These are phyloP conservation scores for Lentinula sp. DNA, from an alignment of 768 basidiomycete species.

Conservation along the genomic window DNA sequence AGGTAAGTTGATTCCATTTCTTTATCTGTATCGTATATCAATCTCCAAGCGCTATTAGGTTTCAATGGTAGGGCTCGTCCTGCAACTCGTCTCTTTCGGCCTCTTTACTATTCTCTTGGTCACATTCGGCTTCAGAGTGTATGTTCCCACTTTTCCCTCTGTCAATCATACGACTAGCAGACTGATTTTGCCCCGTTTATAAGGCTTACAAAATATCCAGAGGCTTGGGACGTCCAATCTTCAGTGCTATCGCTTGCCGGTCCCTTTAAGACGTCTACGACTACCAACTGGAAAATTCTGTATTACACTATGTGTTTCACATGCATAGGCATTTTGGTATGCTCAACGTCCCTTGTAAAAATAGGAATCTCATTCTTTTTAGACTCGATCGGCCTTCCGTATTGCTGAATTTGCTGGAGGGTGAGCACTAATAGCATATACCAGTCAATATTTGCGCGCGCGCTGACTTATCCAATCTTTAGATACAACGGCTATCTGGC, in stretches of 20 bases:
- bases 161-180: neutral
- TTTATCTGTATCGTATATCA: neutral
- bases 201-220: neutral
- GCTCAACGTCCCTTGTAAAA: constrained; percentile 12
- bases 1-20: constrained; percentile 14
- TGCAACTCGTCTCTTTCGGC: constrained; percentile 37
- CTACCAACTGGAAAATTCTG: constrained; percentile 41
- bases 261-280: constrained; percentile 6
- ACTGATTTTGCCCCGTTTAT: neutral
- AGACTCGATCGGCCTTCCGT: constrained; percentile 49
- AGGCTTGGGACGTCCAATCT: constrained; percentile 4
- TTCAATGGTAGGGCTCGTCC: constrained; percentile 34
- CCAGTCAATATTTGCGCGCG: neutral
- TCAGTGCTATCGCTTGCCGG: constrained; percentile 21
- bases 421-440: constrained; percentile 11
- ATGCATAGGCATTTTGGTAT: constrained; percentile 41
- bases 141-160: neutral
- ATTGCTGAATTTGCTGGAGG: constrained; percentile 43
- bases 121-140: constrained; percentile 30
- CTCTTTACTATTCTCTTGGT: constrained; percentile 28
- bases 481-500: constrained; percentile 29
- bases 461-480: neutral
- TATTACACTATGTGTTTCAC: constrained; percentile 30
- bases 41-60: constrained; percentile 14
- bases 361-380: neutral